Evolutionary conservation across 176 grass and related monocot species (phyloP).

Genomic region (Triticum urartu): DNA sequence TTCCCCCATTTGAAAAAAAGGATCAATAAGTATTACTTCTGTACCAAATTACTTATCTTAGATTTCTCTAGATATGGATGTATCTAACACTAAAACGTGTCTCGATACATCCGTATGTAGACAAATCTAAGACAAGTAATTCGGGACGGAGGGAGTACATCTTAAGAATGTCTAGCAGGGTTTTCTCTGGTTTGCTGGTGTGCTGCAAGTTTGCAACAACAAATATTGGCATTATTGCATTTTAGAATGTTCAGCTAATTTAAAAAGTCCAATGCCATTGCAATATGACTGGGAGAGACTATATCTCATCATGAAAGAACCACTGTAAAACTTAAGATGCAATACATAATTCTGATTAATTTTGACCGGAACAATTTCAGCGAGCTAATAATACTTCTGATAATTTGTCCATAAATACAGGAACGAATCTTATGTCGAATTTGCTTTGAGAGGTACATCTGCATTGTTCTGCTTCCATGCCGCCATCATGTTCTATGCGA

Average conservation of each 20-base stretch:
- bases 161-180: not conserved
- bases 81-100: too few species aligned
- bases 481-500: slow-evolving; percentile 70
- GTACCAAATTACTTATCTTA: too few species aligned
- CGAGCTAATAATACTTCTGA: not conserved
- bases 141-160: not conserved
- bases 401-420: slow-evolving; percentile 23
- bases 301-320: not conserved
- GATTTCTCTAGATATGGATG: too few species aligned
- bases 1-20: not conserved
- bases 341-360: not conserved
- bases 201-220: not conserved
- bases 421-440: slow-evolving; percentile 66
- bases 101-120: too few species aligned
- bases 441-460: slow-evolving; percentile 67
- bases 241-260: not conserved
- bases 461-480: slow-evolving; percentile 60
- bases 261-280: not conserved
- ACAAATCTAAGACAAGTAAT: too few species aligned
- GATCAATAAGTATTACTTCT: not conserved
- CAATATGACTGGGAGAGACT: slow-evolving; percentile 1
- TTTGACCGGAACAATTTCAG: not conserved
- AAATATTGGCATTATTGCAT: not conserved
- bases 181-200: not conserved
- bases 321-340: not conserved